Percentiles rank a stretch among this genome's conserved stretches.
These are phyloP conservation scores for Conticribra weissflogii DNA, from an alignment of 108 stramenopile genomes.

Conservation along the genomic window DNA sequence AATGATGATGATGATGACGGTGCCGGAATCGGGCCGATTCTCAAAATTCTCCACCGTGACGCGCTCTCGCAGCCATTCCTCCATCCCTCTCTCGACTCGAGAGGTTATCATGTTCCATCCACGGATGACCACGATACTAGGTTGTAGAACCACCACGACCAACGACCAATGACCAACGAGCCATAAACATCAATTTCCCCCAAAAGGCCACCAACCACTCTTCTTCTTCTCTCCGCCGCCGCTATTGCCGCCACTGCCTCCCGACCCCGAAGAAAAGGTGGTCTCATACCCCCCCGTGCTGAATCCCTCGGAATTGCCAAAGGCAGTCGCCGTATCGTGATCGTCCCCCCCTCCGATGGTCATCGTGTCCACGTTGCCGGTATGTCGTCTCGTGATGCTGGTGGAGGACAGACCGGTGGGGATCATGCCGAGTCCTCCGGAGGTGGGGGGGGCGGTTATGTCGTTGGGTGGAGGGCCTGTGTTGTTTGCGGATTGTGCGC, in stretches of 20 bases:
- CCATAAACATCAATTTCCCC: conserved; percentile 5
- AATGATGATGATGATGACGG: no score
- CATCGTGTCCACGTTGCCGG: conserved; percentile 11
- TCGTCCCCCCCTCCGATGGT: conserved; percentile 31
- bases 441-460: conserved; percentile 88
- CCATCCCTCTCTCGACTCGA: no score
- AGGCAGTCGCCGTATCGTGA: no score
- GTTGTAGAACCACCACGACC: no score
- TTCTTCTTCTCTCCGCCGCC: conserved; percentile 17
- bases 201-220: conserved; percentile 53
- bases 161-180: no score
- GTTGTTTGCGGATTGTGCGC: no score
- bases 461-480: conserved; percentile 71
- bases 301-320: no score
- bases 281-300: conserved; percentile 47
- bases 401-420: conserved; percentile 32
- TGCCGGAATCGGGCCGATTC: no score
- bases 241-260: not conserved
- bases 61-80: no score
- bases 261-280: conserved; percentile 36
- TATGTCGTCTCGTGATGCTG: conserved; percentile 9
- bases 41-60: no score
- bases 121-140: no score
- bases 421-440: conserved; percentile 74
- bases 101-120: no score